Base-by-base conservation (phyloP, 1,284 basidiomycete species). In the Volvariella volvacea region DNA sequence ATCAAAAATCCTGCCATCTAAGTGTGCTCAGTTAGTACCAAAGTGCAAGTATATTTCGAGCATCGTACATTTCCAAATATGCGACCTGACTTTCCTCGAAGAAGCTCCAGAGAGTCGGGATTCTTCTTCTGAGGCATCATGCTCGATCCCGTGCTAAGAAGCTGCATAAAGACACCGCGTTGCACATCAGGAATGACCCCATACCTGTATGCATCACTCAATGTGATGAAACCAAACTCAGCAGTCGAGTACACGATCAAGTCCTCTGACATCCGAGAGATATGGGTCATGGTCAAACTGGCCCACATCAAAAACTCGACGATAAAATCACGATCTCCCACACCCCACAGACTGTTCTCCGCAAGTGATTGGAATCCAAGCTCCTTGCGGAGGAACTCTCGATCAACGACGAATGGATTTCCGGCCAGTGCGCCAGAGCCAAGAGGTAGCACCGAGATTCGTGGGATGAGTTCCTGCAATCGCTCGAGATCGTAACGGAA, bases 51-150 rank as follows among this genome's bases (percentile, higher is more conserved):
- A n/a, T n/a, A n/a, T n/a, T n/a, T n/a, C n/a, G n/a, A n/a, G n/a
- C n/a, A n/a, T 6, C 25, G 25, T 55, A 88, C 88, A 59, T 92
- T 87, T 50, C 95, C 95, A 66, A 97, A 96, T 31, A 96, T 77
- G 31, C 95, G 85, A 6, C 96, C 95, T 20, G 88, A 83, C 68
- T 99, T 99, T 52, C 95, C 95, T 49, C 95, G 84, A 46, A 99
- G 74, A 20, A 99, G 74, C 63, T 99, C 96, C 39, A 96, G 70
- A 22, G 92, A 96, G 65, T 98, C 95, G 0, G 96, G 92, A 65
- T 99, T 99, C 72, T 99, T 98, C 74, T 99, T 98, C 63, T 99
- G 95, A 1, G 95, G 95, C 95, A 99, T 99, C 62, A 99, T 98
- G 52, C 93, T 97, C 33, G 94, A 97, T 9, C 95, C 95, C 28